Evolutionary conservation across 2,329 filamentous ascomycete species (phyloP).

Genomic region (Ophiostoma sp.): DNA sequence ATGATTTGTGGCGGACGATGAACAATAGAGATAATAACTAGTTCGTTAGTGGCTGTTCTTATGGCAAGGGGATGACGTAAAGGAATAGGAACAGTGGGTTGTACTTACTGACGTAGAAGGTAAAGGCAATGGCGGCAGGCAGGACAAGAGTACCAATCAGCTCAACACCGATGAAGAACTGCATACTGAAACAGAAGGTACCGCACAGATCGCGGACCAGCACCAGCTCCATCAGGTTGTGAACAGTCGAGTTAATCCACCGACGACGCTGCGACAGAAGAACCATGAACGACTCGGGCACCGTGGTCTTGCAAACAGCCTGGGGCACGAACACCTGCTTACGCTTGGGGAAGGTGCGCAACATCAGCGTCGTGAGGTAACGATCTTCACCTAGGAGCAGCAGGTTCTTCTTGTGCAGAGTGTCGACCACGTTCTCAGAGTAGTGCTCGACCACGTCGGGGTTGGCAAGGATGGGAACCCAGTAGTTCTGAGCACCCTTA

Average conservation of each 20-base stretch:
- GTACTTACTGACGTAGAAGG: conserved; percentile 85
- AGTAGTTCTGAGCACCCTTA: conserved; percentile 98
- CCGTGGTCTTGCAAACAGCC: conserved; percentile 97
- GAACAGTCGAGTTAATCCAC: conserved; percentile 99
- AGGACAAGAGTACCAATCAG: conserved; percentile 91
- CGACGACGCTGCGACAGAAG: conserved; percentile 90
- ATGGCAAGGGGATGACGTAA: too few relatives aligned
- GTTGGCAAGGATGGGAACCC: conserved; percentile 97
- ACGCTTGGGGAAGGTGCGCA: conserved; percentile 97
- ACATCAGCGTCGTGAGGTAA: conserved; percentile 94
- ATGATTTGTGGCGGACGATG: conserved; percentile 77
- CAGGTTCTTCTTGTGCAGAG: conserved; percentile 95
- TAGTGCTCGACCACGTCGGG: conserved; percentile 99
- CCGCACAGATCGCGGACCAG: conserved; percentile 94
- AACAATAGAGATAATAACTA: conserved; percentile 84
- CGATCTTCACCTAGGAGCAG: conserved; percentile 90
- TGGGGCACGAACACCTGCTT: conserved; percentile 99
- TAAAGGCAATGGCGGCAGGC: conserved; percentile 94
- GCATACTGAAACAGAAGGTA: conserved; percentile 99
- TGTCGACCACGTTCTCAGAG: conserved; percentile 98
- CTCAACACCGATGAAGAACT: conserved; percentile 96
- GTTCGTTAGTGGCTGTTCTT: neutral
- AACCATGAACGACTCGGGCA: conserved; percentile 89
- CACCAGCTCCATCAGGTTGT: conserved; percentile 97
- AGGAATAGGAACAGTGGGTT: too few relatives aligned